Evolutionary conservation across 164 flowering plant species (phyloP), one percentile per base, ranked within the genome.

Genomic region (Annona cherimola): DNA sequence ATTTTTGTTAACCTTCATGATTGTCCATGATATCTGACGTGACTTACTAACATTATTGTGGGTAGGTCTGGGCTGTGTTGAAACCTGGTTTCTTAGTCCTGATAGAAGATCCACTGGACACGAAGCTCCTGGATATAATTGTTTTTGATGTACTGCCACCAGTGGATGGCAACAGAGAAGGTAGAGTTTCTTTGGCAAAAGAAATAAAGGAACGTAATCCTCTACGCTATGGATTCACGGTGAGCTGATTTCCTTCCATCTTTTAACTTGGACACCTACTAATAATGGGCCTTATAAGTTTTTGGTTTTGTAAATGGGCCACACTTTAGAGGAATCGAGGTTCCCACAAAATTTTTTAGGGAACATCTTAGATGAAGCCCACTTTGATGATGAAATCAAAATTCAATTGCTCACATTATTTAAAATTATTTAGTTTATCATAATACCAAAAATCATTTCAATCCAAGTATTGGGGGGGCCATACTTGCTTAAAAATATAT

Each of bases 51-150:
- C 16, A 41, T 12, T 46, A 40, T 20, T 65, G n/a, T 61, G 26
- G 45, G n/a, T 79, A 96, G 99, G 98, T 96, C 43, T 96, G 99
- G 99, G 99, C 92, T 76, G 99, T 96, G 46, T 76, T 96, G 45
- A 96, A 96, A 80, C 99, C 99, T 76, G 99, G 99, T 71, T 96
- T 93, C 76, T 74, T 96, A 83, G 97, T 97, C 69, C 79, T 96
- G 72, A 83, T 96, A 75, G 91, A 76, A 76, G 94, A 93, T 82
- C 98, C 97, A 63, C 87, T 87, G 82, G 94, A 90, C 72, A 75
- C 89, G 44, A 87, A 88, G 69, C 99, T 87, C 50, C 76, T 96
- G 68, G 99, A 96, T 77, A 93, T 96, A 69, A 85, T 96, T 72
- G 93, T 90, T 54, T 96, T 96, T 74, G 99, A 96, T 86, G 90